Percentiles rank a stretch among this genome's conserved stretches.
Conservation (phyloP, 192 early-diverging fungal genomes). For the Phycomyces blakesleeanus region DNA sequence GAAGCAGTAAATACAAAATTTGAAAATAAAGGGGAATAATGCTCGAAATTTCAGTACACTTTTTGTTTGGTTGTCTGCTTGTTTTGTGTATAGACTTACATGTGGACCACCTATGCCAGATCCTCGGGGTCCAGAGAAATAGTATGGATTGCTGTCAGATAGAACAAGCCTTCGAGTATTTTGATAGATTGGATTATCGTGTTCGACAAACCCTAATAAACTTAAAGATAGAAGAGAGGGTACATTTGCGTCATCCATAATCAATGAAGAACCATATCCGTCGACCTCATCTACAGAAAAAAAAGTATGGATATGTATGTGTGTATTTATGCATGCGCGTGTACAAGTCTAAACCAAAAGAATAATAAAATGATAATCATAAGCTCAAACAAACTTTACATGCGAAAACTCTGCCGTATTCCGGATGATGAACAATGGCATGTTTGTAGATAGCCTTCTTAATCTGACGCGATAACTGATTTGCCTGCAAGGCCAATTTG, state of each 20-base stretch:
- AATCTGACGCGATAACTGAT: slow-evolving; percentile 42
- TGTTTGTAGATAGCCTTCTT: slow-evolving; percentile 46
- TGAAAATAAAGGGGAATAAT: not conserved
- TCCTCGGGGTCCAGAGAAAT: slow-evolving; percentile 44
- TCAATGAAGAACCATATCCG: slow-evolving; percentile 56
- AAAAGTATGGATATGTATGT: not conserved
- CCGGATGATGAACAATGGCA: slow-evolving; percentile 45
- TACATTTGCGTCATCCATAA: slow-evolving; percentile 75
- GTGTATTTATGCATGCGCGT: not conserved
- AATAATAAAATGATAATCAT: too few species aligned
- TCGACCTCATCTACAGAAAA: slow-evolving; percentile 54
- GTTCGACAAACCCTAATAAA: slow-evolving; percentile 54
- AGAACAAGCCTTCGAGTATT: slow-evolving; percentile 55
- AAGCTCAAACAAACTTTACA: slow-evolving; percentile 23
- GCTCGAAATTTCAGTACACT: too few species aligned
- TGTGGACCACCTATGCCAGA: slow-evolving; percentile 29
- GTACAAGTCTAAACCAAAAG: not conserved
- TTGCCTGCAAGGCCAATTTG: slow-evolving; percentile 38
- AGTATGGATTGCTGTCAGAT: slow-evolving; percentile 57
- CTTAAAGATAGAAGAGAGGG: slow-evolving; percentile 61
- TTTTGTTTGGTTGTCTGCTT: too few species aligned
- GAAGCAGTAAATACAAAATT: not conserved
- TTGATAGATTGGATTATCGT: slow-evolving; percentile 47
- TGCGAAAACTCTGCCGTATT: slow-evolving; percentile 54
- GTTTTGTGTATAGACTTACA: slow-evolving; percentile 1